phyloP scores from a whole-genome alignment of 1,139 yeast genomes.

The Ashbya aceris region DNA sequence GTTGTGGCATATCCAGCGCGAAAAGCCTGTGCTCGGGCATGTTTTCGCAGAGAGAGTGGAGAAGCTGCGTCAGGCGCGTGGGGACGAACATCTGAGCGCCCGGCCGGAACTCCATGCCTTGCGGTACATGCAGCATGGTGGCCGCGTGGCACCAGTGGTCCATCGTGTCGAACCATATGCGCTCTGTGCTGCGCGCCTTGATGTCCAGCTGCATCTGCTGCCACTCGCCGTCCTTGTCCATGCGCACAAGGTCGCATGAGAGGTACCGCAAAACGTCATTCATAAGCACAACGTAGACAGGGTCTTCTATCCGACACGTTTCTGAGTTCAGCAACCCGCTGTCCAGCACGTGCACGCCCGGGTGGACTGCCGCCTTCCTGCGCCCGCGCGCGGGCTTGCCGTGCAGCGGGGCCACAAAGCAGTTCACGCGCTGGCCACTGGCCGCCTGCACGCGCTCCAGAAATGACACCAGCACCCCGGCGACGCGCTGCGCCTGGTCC shows the following conservation, averaged over 20 bases:
- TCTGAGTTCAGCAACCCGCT: constrained; percentile 6
- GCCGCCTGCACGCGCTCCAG: constrained; percentile 14
- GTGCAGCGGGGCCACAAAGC: constrained; percentile 23
- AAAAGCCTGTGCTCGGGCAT: constrained; percentile 24
- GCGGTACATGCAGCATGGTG: constrained; percentile 6
- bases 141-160: constrained; percentile 22
- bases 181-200: background rate
- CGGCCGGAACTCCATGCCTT: background rate
- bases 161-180: constrained; percentile 11
- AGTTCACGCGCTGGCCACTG: constrained; percentile 19
- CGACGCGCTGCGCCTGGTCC: constrained; percentile 14
- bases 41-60: constrained; percentile 14
- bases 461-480: constrained; percentile 16
- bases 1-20: constrained; percentile 19
- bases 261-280: constrained; percentile 23
- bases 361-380: background rate
- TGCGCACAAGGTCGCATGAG: constrained; percentile 22
- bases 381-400: constrained; percentile 5
- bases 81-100: constrained; percentile 17
- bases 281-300: constrained; percentile 23
- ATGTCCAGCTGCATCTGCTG: constrained; percentile 19
- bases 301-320: constrained; percentile 20
- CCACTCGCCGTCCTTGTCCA: constrained; percentile 12
- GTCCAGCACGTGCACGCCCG: constrained; percentile 3
- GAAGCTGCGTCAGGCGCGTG: constrained; percentile 22